Conservation (phyloP, 2,329 filamentous ascomycete genomes). For the Colletotrichum sansevieriae region DNA sequence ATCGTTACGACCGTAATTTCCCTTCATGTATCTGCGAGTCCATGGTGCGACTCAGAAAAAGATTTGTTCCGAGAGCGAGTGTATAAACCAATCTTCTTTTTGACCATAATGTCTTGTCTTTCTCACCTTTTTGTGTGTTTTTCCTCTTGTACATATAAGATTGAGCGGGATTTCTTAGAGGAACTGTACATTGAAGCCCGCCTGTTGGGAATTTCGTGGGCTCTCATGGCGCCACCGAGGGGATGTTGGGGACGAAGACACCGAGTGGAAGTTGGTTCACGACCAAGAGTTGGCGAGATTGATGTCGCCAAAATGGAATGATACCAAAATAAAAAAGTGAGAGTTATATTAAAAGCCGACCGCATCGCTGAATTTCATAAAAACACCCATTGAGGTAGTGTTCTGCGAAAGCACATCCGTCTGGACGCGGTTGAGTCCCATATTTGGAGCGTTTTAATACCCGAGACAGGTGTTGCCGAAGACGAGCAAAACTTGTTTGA, state of each 20-base stretch:
- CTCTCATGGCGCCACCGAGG: background rate
- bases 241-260: background rate
- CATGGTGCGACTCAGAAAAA: background rate
- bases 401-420: too few relatives aligned
- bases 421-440: too few relatives aligned
- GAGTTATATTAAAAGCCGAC: too few relatives aligned
- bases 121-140: background rate
- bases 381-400: too few relatives aligned
- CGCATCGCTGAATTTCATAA: too few relatives aligned
- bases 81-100: background rate
- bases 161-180: background rate
- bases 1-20: constrained; percentile 1
- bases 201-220: background rate
- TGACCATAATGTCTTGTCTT: constrained; percentile 36
- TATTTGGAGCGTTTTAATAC: too few relatives aligned
- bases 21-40: too few relatives aligned
- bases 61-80: constrained; percentile 21
- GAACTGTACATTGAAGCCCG: constrained; percentile 12
- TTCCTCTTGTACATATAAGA: constrained; percentile 17
- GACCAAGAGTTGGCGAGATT: too few relatives aligned
- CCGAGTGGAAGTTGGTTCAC: background rate
- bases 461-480: too few relatives aligned
- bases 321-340: too few relatives aligned
- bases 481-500: too few relatives aligned
- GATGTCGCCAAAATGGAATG: too few relatives aligned